phyloP scores from a whole-genome alignment of 768 basidiomycete genomes.

The Kwoniella europaea region DNA sequence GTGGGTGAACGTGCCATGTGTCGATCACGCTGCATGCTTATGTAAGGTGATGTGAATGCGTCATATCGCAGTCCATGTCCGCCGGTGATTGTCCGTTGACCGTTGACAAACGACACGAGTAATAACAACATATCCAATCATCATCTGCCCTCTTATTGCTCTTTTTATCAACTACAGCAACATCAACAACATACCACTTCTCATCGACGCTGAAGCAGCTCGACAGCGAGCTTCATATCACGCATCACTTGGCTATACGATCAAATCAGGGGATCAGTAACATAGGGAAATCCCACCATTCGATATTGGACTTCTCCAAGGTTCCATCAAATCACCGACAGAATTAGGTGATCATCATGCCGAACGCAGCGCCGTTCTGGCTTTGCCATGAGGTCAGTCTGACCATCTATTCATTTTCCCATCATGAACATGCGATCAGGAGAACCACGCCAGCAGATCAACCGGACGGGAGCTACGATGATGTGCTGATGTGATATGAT shows the following conservation, averaged over 20 bases:
- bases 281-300: too few relatives aligned
- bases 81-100: background rate
- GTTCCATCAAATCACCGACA: background rate
- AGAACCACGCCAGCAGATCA: background rate
- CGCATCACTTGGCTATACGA: too few relatives aligned
- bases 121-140: background rate
- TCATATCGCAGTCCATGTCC: background rate
- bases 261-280: too few relatives aligned
- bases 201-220: background rate
- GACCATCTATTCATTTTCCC: background rate
- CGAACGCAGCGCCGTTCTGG: conserved; percentile 45
- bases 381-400: conserved; percentile 50
- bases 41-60: background rate
- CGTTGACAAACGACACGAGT: background rate
- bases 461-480: background rate
- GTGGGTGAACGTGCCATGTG: background rate
- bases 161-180: background rate
- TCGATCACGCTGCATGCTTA: background rate
- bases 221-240: too few relatives aligned
- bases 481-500: background rate
- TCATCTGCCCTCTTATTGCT: background rate
- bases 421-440: background rate
- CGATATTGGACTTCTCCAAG: background rate
- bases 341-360: conserved; percentile 20
- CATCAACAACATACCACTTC: background rate